Conservation (phyloP, 306 rosid species). For the Trifolium fragiferum region DNA sequence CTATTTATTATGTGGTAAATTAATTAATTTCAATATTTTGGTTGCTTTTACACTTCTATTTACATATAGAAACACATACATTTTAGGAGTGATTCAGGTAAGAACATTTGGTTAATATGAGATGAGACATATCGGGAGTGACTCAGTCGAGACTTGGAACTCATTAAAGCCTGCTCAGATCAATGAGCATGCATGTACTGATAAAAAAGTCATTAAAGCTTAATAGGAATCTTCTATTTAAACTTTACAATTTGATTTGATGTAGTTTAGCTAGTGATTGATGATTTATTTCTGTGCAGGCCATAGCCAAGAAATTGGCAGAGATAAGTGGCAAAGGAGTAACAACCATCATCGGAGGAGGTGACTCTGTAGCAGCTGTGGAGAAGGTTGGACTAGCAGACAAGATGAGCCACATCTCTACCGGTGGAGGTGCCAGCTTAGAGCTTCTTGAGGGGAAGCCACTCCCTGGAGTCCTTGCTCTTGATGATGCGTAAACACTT, state of each 20-base stretch:
- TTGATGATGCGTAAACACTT: conserved; percentile 63
- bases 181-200: not conserved
- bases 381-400: conserved; percentile 94
- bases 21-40: not conserved
- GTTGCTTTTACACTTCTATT: not conserved
- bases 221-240: not conserved
- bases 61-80: not conserved
- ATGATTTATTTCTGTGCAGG: conserved; percentile 49
- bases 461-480: conserved; percentile 97
- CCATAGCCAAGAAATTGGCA: conserved; percentile 85
- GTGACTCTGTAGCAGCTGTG: conserved; percentile 97
- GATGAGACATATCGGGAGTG: not conserved
- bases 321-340: conserved; percentile 90
- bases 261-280: not conserved
- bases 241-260: not conserved
- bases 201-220: not conserved
- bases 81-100: not conserved
- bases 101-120: not conserved
- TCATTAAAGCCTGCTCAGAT: too few relatives aligned
- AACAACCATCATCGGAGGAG: conserved; percentile 95
- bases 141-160: not conserved
- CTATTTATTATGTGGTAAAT: not conserved
- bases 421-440: conserved; percentile 99
- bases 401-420: conserved; percentile 97
- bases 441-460: conserved; percentile 97